Conservation (phyloP, 495 filamentous ascomycete species). For the Penicillium simplicissimum region DNA sequence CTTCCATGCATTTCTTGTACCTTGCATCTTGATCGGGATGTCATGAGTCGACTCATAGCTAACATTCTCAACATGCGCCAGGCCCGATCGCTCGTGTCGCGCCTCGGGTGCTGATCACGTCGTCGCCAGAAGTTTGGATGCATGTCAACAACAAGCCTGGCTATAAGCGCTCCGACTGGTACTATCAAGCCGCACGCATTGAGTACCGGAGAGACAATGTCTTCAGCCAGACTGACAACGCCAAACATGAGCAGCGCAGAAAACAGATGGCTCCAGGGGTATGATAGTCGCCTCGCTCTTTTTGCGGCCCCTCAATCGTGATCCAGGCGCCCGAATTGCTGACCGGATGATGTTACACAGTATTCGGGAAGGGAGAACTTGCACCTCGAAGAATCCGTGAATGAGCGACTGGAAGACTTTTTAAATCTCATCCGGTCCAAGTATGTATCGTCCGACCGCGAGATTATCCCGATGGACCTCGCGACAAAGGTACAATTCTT, state of each 20-base stretch:
- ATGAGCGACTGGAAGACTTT: conserved; percentile 31
- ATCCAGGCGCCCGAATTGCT: neutral
- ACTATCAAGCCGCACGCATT: conserved; percentile 24
- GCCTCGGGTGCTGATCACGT: conserved; percentile 27
- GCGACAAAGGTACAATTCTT: conserved; percentile 42
- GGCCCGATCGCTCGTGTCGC: conserved; percentile 32
- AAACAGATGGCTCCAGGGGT: conserved; percentile 33
- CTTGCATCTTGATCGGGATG: neutral
- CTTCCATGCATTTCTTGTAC: conserved; percentile 9
- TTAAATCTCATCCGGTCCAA: conserved; percentile 31
- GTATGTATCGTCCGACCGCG: conserved; percentile 28
- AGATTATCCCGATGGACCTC: conserved; percentile 39
- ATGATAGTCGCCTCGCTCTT: conserved; percentile 11
- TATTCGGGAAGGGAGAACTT: conserved; percentile 46
- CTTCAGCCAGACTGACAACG: conserved; percentile 29
- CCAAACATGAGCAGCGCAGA: conserved; percentile 24
- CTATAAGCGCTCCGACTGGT: conserved; percentile 32
- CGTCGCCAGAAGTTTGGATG: conserved; percentile 29
- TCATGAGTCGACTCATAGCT: neutral
- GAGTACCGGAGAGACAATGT: conserved; percentile 27
- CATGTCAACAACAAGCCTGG: conserved; percentile 28
- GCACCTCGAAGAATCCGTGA: conserved; percentile 33
- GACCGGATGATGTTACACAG: conserved; percentile 21
- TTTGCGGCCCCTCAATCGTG: neutral
- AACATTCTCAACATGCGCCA: conserved; percentile 7